Evolutionary conservation across 2,329 filamentous ascomycete genomes (phyloP).

Genomic region (Laburnicola sp.): DNA sequence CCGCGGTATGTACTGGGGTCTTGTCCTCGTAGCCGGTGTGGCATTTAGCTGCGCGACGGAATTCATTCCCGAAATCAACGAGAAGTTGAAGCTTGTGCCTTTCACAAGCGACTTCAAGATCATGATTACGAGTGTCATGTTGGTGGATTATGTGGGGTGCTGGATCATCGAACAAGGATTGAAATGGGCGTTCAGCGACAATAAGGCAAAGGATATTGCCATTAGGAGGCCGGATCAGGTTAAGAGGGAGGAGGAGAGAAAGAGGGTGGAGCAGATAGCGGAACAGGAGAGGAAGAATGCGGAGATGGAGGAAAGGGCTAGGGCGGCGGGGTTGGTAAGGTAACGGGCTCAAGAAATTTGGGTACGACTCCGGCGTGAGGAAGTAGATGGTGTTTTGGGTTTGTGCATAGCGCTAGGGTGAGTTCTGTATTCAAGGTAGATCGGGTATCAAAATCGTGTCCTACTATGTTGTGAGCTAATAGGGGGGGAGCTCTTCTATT

Average conservation of each 20-base stretch:
- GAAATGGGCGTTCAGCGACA: slow-evolving; percentile 87
- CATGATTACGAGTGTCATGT: slow-evolving; percentile 82
- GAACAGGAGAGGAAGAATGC: slow-evolving; percentile 41
- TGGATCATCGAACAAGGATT: slow-evolving; percentile 84
- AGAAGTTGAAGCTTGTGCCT: slow-evolving; percentile 87
- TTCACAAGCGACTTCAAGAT: slow-evolving; percentile 88
- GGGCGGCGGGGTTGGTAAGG: slow-evolving; percentile 10
- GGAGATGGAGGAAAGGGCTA: slow-evolving; percentile 34
- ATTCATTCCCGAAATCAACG: slow-evolving; percentile 92
- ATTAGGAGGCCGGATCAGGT: slow-evolving; percentile 84
- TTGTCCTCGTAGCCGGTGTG: slow-evolving; percentile 83
- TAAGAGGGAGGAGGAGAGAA: slow-evolving; percentile 71
- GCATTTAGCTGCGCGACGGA: slow-evolving; percentile 95
- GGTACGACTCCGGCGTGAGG: background rate
- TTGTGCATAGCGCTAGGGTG: background rate
- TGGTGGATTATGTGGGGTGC: slow-evolving; percentile 83
- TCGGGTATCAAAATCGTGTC: too few relatives aligned
- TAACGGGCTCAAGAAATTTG: background rate
- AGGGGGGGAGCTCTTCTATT: too few relatives aligned
- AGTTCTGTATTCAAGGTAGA: too few relatives aligned
- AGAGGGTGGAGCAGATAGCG: slow-evolving; percentile 57
- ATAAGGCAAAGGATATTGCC: slow-evolving; percentile 90
- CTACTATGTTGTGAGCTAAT: too few relatives aligned
- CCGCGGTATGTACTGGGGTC: slow-evolving; percentile 96
- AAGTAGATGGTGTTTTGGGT: background rate